These are phyloP conservation scores for Backusella sp. DNA, from an alignment of 192 early-diverging fungal species.

Conservation along the genomic window DNA sequence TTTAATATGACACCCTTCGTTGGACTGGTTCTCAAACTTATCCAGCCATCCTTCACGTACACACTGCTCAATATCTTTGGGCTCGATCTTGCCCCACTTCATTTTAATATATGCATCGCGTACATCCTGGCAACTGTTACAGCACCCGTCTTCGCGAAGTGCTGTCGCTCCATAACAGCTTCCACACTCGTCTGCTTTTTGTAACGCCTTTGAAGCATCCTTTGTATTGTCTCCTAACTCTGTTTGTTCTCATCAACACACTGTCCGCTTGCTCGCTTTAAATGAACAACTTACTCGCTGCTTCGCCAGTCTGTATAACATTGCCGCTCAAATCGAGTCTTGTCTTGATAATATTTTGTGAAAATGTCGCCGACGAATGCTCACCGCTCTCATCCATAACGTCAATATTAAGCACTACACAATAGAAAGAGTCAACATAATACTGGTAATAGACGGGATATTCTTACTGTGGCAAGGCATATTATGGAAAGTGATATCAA, in stretches of 20 bases:
- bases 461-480: slow-evolving; percentile 84
- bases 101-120: slow-evolving; percentile 75
- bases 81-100: slow-evolving; percentile 82
- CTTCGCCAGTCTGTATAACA: slow-evolving; percentile 58
- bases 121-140: slow-evolving; percentile 94
- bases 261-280: not conserved
- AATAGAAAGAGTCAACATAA: not conserved
- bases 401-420: slow-evolving; percentile 82
- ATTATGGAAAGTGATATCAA: slow-evolving; percentile 90
- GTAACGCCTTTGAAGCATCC: slow-evolving; percentile 24
- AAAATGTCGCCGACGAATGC: slow-evolving; percentile 70
- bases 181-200: slow-evolving; percentile 69
- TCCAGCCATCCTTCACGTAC: slow-evolving; percentile 79
- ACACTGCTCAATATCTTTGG: slow-evolving; percentile 88
- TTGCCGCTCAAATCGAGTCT: slow-evolving; percentile 68
- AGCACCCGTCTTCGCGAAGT: slow-evolving; percentile 72
- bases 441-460: not conserved
- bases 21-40: slow-evolving; percentile 69
- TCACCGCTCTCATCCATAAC: slow-evolving; percentile 95
- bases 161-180: slow-evolving; percentile 80
- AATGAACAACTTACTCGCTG: slow-evolving; percentile 42
- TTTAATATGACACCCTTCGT: slow-evolving; percentile 88
- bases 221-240: slow-evolving; percentile 54
- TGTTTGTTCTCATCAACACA: slow-evolving; percentile 16
- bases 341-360: slow-evolving; percentile 79